Evolutionary conservation across 2,329 filamentous ascomycete species (phyloP).

Genomic region (Diaporthe citriasiana): DNA sequence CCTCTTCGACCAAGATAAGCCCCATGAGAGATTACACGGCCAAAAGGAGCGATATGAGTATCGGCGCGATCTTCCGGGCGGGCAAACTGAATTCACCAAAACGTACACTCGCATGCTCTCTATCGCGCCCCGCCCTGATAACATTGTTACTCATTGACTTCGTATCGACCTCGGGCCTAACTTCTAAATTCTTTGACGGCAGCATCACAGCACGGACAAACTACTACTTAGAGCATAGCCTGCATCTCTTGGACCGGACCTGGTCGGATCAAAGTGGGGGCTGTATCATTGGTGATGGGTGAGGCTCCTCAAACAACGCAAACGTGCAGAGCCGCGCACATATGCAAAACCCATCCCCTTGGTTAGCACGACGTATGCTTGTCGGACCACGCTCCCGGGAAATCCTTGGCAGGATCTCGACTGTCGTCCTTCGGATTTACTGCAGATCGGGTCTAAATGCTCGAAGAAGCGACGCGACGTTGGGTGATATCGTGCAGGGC

Average conservation of each 20-base stretch:
- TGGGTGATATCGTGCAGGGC: constrained; percentile 27
- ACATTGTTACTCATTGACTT: background rate
- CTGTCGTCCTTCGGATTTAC: background rate
- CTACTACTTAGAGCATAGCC: background rate
- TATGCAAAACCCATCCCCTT: background rate
- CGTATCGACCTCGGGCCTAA: background rate
- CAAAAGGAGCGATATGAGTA: background rate
- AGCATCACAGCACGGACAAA: background rate
- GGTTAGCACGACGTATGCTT: background rate
- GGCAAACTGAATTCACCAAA: background rate
- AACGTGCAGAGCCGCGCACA: background rate
- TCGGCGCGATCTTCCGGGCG: constrained; percentile 10
- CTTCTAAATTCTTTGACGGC: background rate
- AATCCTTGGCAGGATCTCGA: background rate
- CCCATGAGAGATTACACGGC: background rate
- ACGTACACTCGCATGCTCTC: background rate
- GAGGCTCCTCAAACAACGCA: background rate
- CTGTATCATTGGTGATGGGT: background rate
- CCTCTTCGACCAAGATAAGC: background rate
- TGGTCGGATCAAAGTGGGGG: constrained; percentile 11
- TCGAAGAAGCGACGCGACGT: background rate
- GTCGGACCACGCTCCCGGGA: constrained; percentile 20
- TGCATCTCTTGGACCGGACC: background rate
- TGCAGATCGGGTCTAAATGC: background rate
- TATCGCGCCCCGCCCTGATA: background rate